Evolutionary conservation across 768 basidiomycete genomes (phyloP), one percentile per base, ranked within the genome.

Genomic region (Phanerodontia chrysosporium): DNA sequence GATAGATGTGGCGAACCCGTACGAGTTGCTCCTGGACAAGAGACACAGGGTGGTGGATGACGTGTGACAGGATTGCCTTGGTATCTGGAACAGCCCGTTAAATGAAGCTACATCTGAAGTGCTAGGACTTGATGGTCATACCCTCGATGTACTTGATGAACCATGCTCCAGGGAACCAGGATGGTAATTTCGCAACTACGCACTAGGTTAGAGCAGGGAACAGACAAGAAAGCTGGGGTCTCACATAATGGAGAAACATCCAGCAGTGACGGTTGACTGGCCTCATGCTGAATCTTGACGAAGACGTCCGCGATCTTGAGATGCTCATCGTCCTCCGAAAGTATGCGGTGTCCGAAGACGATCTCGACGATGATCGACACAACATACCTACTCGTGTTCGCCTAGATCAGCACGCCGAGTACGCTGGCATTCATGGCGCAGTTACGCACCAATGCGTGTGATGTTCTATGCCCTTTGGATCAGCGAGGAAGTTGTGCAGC

Each of bases 311-410:
- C 70, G 29, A 69, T 46, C 18, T 62, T 52, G n/a, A 73, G 66
- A 59, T 66, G 68, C 21, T 65, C 44, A 58, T 74, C 73, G 18
- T 74, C 66, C 9, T 64, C 36, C 21, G 69, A 69, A n/a, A 56
- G 53, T 21, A 73, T 66, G 4, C 64, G 66, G 55, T 72, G 69
- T 2, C 72, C 73, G 45, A 74, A 75, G 6, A 70, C 62, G 27
- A 72, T 66, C 14, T 71, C 68, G 59, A 73, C 61, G 56, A 73
- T 69, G 6, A 64, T 62, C 10, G 67, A 69, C 5, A 67, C 66
- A 13, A 67, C 59, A 58, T 67, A 72, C 9, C 36, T 45, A 32
- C 12, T 7, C n/a, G 21, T 46, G 16, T 46, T 25, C n/a, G 12
- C 21, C 12, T 22, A 3, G 22, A n/a, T n/a, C n/a, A n/a, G n/a